Percentiles rank a stretch among this genome's conserved stretches.
phyloP scores from a whole-genome alignment of 495 filamentous ascomycete genomes.

The Chaetomium cochliodes region DNA sequence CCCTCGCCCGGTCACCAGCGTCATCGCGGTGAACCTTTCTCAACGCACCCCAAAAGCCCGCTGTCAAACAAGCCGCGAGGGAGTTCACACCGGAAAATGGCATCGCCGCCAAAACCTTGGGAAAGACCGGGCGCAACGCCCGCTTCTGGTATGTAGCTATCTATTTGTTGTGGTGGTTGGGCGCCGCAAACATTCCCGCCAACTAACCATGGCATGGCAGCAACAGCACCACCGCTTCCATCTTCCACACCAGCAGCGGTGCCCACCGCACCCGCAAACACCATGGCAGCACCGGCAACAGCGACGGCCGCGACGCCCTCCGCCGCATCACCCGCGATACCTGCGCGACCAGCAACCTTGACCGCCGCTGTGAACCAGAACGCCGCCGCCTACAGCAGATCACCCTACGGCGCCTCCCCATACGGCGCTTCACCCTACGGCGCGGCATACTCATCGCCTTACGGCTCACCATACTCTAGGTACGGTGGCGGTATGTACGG shows the following conservation, averaged over 20 bases:
- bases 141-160: constrained; percentile 47
- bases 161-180: not conserved
- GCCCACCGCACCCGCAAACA: constrained; percentile 55
- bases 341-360: constrained; percentile 72
- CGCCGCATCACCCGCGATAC: constrained; percentile 66
- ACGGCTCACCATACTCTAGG: constrained; percentile 49
- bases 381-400: constrained; percentile 70
- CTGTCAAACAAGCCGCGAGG: not conserved
- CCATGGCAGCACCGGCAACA: constrained; percentile 45
- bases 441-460: constrained; percentile 44
- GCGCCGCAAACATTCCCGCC: not conserved
- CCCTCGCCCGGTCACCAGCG: constrained; percentile 9
- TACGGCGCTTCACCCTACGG: constrained; percentile 56
- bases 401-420: constrained; percentile 40
- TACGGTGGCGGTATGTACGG: constrained; percentile 48
- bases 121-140: constrained; percentile 69
- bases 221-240: constrained; percentile 46
- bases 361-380: constrained; percentile 78
- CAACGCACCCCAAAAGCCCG: not conserved
- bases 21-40: not conserved
- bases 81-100: constrained; percentile 38
- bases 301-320: constrained; percentile 24
- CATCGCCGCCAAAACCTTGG: constrained; percentile 95
- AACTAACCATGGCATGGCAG: constrained; percentile 10
- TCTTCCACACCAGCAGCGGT: constrained; percentile 27